Evolutionary conservation across 2,329 filamentous ascomycete species (phyloP).

Genomic region (Zymoseptoria pseudotritici): DNA sequence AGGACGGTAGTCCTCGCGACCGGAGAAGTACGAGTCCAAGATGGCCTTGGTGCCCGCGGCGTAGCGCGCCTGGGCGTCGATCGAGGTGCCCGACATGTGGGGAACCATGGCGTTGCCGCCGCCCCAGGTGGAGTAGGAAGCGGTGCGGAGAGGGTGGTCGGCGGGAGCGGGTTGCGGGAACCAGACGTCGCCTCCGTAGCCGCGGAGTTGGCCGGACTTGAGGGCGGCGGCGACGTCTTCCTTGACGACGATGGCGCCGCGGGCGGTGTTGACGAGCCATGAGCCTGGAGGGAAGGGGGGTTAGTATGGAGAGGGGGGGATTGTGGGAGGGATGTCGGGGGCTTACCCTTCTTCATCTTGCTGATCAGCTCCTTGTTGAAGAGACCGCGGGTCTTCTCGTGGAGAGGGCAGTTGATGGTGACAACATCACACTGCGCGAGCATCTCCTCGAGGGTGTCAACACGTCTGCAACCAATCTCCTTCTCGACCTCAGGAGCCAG

Average conservation of each 20-base stretch:
- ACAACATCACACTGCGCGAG: conserved; percentile 90
- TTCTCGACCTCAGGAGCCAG: conserved; percentile 76
- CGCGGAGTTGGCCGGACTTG: conserved; percentile 81
- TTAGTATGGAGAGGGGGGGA: not conserved
- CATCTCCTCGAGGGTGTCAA: conserved; percentile 87
- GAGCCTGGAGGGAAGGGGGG: conserved; percentile 49
- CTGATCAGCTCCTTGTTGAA: conserved; percentile 98
- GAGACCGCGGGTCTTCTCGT: conserved; percentile 92
- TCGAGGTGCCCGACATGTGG: conserved; percentile 98
- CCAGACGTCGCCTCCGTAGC: conserved; percentile 87
- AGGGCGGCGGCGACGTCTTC: conserved; percentile 94
- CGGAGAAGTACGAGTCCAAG: conserved; percentile 81
- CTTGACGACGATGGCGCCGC: conserved; percentile 98
- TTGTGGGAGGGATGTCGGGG: not conserved
- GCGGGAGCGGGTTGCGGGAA: conserved; percentile 93
- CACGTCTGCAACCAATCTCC: conserved; percentile 90
- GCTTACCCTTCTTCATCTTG: conserved; percentile 94
- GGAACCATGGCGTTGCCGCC: conserved; percentile 98
- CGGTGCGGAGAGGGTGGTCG: conserved; percentile 87
- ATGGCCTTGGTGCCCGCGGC: conserved; percentile 65
- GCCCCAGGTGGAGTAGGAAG: conserved; percentile 79
- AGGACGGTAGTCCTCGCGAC: conserved; percentile 77
- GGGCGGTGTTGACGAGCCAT: conserved; percentile 97
- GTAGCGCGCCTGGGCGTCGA: conserved; percentile 83
- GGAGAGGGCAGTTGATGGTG: conserved; percentile 98